Percentiles rank a stretch among this genome's conserved stretches.
Evolutionary conservation across 768 basidiomycete genomes (phyloP).

Genomic region (Suillus tomentosus): DNA sequence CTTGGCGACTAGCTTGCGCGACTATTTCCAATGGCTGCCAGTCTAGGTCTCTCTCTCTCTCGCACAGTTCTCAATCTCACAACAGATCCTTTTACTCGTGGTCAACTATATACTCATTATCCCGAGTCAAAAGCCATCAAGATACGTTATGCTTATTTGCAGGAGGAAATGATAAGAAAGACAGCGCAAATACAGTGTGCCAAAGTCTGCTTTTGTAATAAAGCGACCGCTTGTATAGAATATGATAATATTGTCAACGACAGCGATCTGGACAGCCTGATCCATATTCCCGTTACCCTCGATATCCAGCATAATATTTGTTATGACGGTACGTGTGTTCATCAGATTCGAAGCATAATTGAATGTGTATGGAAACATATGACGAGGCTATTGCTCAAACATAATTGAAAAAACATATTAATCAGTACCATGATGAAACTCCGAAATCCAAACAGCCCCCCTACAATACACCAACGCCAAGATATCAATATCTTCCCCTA

Average conservation of each 20-base stretch:
- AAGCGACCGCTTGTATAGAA: not conserved
- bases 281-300: not conserved
- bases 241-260: not conserved
- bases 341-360: not conserved
- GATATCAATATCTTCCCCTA: not conserved
- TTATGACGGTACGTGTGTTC: not conserved
- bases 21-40: too few species aligned
- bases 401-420: not conserved
- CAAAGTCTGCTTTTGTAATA: too few species aligned
- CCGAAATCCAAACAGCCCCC: not conserved
- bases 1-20: too few species aligned
- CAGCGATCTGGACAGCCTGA: conserved; percentile 2
- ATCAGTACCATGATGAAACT: not conserved
- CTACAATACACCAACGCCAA: not conserved
- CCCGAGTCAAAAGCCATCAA: too few species aligned
- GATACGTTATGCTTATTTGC: too few species aligned
- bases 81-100: too few species aligned
- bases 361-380: not conserved
- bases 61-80: too few species aligned
- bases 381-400: not conserved
- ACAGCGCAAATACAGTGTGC: too few species aligned
- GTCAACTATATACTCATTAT: too few species aligned
- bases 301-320: not conserved
- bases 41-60: too few species aligned
- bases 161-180: not conserved